Evolutionary conservation across 768 basidiomycete genomes (phyloP).

Genomic region (Pisolithus microcarpus): DNA sequence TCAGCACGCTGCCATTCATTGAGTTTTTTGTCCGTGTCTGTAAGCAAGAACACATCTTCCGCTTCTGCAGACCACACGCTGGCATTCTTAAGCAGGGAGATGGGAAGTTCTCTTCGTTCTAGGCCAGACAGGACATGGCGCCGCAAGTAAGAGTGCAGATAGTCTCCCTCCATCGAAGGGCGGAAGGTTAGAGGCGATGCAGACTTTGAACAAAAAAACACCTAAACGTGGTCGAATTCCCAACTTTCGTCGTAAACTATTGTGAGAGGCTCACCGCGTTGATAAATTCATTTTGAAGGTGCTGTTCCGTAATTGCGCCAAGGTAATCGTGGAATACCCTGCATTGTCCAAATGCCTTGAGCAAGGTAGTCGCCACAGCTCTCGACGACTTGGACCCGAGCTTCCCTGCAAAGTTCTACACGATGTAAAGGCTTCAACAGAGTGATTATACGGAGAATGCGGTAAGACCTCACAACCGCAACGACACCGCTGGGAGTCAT

Average conservation of each 20-base stretch:
- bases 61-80: conserved; percentile 17
- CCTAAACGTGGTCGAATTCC: conserved; percentile 36
- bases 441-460: background rate
- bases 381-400: conserved; percentile 53
- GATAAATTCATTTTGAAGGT: conserved; percentile 46
- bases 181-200: conserved; percentile 52
- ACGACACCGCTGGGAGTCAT: conserved; percentile 69
- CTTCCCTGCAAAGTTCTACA: conserved; percentile 79
- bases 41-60: conserved; percentile 47
- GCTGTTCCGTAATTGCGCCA: conserved; percentile 37
- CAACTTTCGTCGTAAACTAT: background rate
- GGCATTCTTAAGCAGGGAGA: conserved; percentile 31
- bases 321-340: conserved; percentile 75
- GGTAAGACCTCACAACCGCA: conserved; percentile 56
- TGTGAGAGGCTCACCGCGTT: conserved; percentile 56
- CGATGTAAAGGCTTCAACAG: conserved; percentile 1
- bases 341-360: conserved; percentile 67
- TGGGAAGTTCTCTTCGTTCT: conserved; percentile 45
- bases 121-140: conserved; percentile 50
- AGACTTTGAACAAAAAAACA: conserved; percentile 73
- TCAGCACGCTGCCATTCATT: conserved; percentile 59
- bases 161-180: conserved; percentile 46
- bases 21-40: conserved; percentile 56
- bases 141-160: conserved; percentile 62
- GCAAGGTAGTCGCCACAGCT: conserved; percentile 64